Percentiles rank a stretch among this genome's conserved stretches.
These are phyloP conservation scores for Gossypium raimondii DNA, from an alignment of 345 rosid genomes.

Conservation along the genomic window DNA sequence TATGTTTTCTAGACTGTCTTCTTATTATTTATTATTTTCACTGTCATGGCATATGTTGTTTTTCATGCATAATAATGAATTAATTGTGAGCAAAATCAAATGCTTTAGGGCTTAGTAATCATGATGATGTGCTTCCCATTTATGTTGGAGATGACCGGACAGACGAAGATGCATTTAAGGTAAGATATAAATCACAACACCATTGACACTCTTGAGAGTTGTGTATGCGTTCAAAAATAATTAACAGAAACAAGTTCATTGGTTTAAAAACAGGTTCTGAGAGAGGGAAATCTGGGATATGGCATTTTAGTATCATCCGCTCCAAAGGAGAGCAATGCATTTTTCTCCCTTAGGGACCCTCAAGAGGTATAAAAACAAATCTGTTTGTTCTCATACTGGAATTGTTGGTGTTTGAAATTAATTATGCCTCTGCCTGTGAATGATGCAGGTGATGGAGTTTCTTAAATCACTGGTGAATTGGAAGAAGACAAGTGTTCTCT, in stretches of 20 bases:
- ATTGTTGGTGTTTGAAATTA: not conserved
- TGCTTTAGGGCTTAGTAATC: slow-evolving; percentile 50
- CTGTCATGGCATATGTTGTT: not conserved
- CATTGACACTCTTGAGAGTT: not conserved
- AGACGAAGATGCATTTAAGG: slow-evolving; percentile 98
- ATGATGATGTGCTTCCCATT: slow-evolving; percentile 86
- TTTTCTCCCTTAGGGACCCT: slow-evolving; percentile 79
- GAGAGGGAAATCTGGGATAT: slow-evolving; percentile 68
- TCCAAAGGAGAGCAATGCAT: slow-evolving; percentile 81
- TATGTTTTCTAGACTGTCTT: not conserved
- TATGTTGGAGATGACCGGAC: slow-evolving; percentile 95
- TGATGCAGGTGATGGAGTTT: slow-evolving; percentile 81
- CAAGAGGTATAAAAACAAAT: slow-evolving; percentile 52
- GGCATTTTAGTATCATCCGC: slow-evolving; percentile 78
- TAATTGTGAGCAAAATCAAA: not conserved
- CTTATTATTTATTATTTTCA: not conserved
- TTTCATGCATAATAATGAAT: not conserved
- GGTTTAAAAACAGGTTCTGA: slow-evolving; percentile 47
- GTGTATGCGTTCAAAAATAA: not conserved
- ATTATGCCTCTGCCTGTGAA: not conserved
- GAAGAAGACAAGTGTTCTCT: slow-evolving; percentile 52
- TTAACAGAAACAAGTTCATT: not conserved
- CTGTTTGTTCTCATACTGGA: not conserved
- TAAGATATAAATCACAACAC: slow-evolving; percentile 3
- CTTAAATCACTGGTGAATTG: slow-evolving; percentile 62